phyloP scores from a whole-genome alignment of 31 red algal genomes.

The Odonthalia washingtoniensis region DNA sequence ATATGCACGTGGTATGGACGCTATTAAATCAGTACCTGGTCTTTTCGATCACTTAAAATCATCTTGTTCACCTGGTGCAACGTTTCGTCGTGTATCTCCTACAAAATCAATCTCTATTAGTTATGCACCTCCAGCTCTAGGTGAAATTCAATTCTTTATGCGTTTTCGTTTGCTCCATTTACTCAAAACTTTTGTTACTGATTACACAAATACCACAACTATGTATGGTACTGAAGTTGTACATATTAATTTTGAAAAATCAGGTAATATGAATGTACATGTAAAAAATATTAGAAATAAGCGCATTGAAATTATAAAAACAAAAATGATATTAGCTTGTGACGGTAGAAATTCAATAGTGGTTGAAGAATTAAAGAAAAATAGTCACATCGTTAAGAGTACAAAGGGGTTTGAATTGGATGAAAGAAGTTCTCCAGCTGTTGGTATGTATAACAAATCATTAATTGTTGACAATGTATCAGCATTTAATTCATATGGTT shows the following conservation, averaged over 20 bases:
- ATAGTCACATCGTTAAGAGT: not conserved
- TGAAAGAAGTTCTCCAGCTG: not conserved
- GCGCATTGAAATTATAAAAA: not conserved
- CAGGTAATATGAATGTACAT: not conserved
- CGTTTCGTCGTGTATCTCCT: not conserved
- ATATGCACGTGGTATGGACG: not conserved
- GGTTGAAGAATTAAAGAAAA: not conserved
- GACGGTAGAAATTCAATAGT: slow-evolving; percentile 1
- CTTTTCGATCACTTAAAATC: not conserved
- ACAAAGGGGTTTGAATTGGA: not conserved
- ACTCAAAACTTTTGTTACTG: not conserved
- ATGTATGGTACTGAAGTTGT: not conserved
- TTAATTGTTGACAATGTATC: not conserved
- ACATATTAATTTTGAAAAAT: not conserved
- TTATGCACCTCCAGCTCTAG: not conserved
- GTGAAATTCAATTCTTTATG: not conserved
- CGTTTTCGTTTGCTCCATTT: not conserved
- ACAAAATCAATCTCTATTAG: not conserved
- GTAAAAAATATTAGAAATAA: no score
- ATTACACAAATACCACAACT: not conserved
- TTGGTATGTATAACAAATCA: not conserved
- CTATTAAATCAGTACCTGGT: not conserved
- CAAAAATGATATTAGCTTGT: slow-evolving; percentile 19
- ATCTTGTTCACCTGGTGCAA: not conserved
- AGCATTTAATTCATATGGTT: not conserved